Evolutionary conservation across 345 rosid genomes (phyloP).

Genomic region (Microcos paniculata): DNA sequence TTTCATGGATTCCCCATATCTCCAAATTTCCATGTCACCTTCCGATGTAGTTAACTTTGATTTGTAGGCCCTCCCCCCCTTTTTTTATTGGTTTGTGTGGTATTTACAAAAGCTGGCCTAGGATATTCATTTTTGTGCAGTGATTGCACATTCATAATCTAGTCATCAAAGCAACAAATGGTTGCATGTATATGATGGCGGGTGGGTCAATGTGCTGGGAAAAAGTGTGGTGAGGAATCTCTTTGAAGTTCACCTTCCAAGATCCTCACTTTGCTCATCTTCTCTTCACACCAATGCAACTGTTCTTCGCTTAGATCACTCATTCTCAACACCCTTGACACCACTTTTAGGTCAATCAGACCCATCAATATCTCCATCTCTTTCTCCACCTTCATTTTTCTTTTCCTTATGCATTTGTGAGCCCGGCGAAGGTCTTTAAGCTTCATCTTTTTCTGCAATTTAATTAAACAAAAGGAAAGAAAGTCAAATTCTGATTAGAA

Average conservation of each 20-base stretch:
- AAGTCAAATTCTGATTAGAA: not conserved
- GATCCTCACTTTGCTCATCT: slow-evolving; percentile 89
- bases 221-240: slow-evolving; percentile 87
- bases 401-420: slow-evolving; percentile 70
- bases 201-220: slow-evolving; percentile 75
- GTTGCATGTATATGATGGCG: slow-evolving; percentile 16
- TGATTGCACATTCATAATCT: slow-evolving; percentile 33
- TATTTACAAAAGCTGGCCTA: slow-evolving; percentile 32
- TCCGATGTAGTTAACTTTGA: slow-evolving; percentile 33
- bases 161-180: slow-evolving; percentile 39
- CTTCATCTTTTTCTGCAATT: slow-evolving; percentile 74
- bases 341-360: slow-evolving; percentile 80
- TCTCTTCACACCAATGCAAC: slow-evolving; percentile 94
- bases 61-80: slow-evolving; percentile 34
- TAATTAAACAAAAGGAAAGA: not conserved
- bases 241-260: slow-evolving; percentile 75
- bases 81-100: not conserved
- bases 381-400: slow-evolving; percentile 61
- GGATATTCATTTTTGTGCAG: slow-evolving; percentile 45
- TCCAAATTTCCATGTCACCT: slow-evolving; percentile 38
- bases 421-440: slow-evolving; percentile 73
- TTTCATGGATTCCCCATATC: slow-evolving; percentile 26
- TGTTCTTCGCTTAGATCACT: slow-evolving; percentile 64
- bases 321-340: slow-evolving; percentile 89
- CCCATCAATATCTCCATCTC: slow-evolving; percentile 94